A percentile compares a stretch with the other conserved stretches of the same genome.
Evolutionary conservation across 1,139 yeast genomes (phyloP).

Genomic region (Suhomyces panamericanus): DNA sequence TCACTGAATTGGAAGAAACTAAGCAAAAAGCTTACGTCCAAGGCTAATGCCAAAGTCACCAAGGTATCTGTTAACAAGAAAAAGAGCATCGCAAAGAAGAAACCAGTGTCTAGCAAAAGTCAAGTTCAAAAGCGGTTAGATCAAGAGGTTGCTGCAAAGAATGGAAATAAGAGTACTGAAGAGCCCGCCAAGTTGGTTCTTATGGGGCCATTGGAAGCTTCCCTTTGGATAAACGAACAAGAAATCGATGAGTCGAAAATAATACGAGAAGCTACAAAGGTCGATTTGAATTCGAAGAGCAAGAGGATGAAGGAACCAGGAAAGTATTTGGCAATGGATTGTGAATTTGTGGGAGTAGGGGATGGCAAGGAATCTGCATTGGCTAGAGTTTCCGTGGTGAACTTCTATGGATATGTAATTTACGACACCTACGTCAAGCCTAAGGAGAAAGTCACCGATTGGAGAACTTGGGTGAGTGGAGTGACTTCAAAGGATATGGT

Average conservation of each 20-base stretch:
- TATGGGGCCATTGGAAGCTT: constrained; percentile 24
- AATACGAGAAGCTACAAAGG: constrained; percentile 5
- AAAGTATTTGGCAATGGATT: constrained; percentile 78
- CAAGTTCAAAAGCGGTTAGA: not conserved
- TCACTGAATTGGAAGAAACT: constrained; percentile 40
- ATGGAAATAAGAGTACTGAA: not conserved
- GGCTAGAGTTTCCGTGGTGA: constrained; percentile 86
- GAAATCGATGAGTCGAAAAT: constrained; percentile 23
- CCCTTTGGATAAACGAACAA: constrained; percentile 33
- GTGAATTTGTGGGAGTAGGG: constrained; percentile 94
- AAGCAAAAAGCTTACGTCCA: constrained; percentile 23
- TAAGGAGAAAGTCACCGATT: constrained; percentile 73
- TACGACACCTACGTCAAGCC: constrained; percentile 79
- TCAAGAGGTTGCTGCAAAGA: not conserved
- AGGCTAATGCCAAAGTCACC: not conserved
- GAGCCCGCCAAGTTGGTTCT: not conserved
- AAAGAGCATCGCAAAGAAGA: not conserved
- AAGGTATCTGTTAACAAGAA: not conserved
- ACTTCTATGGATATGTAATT: constrained; percentile 71
- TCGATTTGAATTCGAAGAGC: not conserved
- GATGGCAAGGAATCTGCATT: constrained; percentile 68
- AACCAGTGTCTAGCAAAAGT: not conserved
- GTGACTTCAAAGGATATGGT: constrained; percentile 68
- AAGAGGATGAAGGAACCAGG: constrained; percentile 50
- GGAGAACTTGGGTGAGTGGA: constrained; percentile 96